These are phyloP conservation scores for Pseudopithomyces chartarum DNA, from an alignment of 2,329 filamentous ascomycete genomes.

Conservation along the genomic window DNA sequence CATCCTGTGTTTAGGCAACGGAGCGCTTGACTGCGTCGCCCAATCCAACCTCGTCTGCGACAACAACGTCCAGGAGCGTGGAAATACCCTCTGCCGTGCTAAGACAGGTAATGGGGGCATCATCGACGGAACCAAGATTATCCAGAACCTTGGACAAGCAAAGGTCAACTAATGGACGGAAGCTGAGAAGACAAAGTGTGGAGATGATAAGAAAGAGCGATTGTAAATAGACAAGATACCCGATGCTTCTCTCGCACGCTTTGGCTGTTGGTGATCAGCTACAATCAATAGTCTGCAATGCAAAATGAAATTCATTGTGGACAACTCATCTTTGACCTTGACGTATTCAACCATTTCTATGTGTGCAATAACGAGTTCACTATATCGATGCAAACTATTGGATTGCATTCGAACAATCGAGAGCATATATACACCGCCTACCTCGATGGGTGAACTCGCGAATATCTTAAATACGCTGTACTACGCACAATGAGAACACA, in stretches of 20 bases:
- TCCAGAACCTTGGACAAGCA: conserved; percentile 16
- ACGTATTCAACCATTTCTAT: neutral
- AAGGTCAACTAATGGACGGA: conserved; percentile 16
- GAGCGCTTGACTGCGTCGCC: conserved; percentile 23
- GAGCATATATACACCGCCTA: too few species aligned
- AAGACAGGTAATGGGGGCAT: conserved; percentile 15
- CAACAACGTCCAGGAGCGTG: conserved; percentile 19
- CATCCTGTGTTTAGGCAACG: conserved; percentile 10
- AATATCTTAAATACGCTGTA: too few species aligned
- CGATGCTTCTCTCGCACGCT: neutral
- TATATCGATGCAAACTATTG: too few species aligned
- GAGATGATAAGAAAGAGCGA: neutral
- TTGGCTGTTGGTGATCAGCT: neutral
- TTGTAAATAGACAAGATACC: neutral
- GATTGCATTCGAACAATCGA: too few species aligned
- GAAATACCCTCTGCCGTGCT: conserved; percentile 21
- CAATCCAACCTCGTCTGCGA: conserved; percentile 22
- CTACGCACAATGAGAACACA: too few species aligned
- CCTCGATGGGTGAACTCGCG: too few species aligned
- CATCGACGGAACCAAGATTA: conserved; percentile 16
- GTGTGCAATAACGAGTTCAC: too few species aligned
- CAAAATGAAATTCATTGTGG: neutral
- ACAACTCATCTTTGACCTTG: neutral
- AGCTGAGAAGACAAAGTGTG: neutral
- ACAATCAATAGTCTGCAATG: neutral